Conservation (phyloP, 164 flowering plant genomes). For the Macadamia integrifolia region DNA sequence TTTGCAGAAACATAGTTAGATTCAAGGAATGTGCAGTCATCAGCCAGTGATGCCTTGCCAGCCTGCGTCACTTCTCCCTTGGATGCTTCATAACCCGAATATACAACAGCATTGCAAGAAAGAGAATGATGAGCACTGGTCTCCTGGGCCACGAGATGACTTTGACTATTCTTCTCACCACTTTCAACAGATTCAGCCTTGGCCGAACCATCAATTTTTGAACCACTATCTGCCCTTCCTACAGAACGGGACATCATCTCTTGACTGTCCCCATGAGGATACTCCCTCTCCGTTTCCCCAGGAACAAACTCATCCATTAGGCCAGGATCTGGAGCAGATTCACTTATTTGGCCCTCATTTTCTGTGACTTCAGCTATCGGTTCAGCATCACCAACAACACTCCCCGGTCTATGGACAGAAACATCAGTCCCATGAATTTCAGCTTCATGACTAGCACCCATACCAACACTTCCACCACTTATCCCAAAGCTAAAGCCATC, state of each 20-base stretch:
- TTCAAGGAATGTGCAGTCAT: slow-evolving; percentile 36
- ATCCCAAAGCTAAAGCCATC: slow-evolving; percentile 83
- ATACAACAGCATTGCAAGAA: slow-evolving; percentile 74
- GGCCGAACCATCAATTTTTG: slow-evolving; percentile 73
- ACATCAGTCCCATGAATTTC: slow-evolving; percentile 87
- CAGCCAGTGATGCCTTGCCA: slow-evolving; percentile 46
- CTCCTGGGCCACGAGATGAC: slow-evolving; percentile 30
- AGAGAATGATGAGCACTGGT: slow-evolving; percentile 59
- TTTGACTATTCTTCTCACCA: slow-evolving; percentile 67
- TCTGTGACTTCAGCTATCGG: slow-evolving; percentile 75
- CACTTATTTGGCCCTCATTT: slow-evolving; percentile 92
- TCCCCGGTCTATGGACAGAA: slow-evolving; percentile 69
- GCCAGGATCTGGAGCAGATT: slow-evolving; percentile 80
- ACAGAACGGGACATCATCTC: slow-evolving; percentile 72
- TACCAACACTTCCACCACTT: slow-evolving; percentile 97
- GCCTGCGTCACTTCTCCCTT: slow-evolving; percentile 68
- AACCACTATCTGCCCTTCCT: slow-evolving; percentile 91
- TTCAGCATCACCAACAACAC: slow-evolving; percentile 87
- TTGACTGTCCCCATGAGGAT: slow-evolving; percentile 84
- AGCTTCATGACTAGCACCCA: slow-evolving; percentile 99
- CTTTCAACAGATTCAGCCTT: slow-evolving; percentile 95
- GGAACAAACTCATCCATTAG: slow-evolving; percentile 80
- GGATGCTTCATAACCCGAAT: slow-evolving; percentile 58
- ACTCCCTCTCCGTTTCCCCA: slow-evolving; percentile 66
- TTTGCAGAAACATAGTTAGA: slow-evolving; percentile 47